Evolutionary conservation across 2,329 filamentous ascomycete species (phyloP), one percentile per base, ranked within the genome.

Genomic region (Ceratocystis diversiconidia): DNA sequence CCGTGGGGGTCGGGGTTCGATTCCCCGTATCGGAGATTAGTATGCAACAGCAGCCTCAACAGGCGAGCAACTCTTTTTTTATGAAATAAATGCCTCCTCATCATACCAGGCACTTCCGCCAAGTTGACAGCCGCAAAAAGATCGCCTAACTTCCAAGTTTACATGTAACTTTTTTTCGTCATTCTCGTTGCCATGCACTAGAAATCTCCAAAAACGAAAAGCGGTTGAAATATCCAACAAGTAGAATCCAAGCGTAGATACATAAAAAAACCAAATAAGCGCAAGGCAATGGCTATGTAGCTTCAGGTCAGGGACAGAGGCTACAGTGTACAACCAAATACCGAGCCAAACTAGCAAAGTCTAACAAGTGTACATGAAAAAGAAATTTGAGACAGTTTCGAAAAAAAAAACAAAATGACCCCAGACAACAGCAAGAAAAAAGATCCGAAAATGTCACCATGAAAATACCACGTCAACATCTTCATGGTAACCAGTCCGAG

Each of bases 1-100:
- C 65, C 65, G 65, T 64, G 65, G 65, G 62, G 65, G 65, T 62
- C 65, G 65, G 65, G 65, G 65, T 67, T 67, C 65, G 65, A 67
- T 57, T 64, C 65, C 65, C 65, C 65, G 65, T 67, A 67, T 67
- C 65, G 65, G 65, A 67, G 65, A 30, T 59, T 4, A 43, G 2
- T 32, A 5, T 1, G 22, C 30, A 6, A 0, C 8, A 19, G 36
- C 8, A 3, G 8, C 36, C 10, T 0, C 0, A 0, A 41, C 0
- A 4, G 36, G 30, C 30, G n/a, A n/a, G 30, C 6, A 2, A 32
- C 5, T 30, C 28, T 5, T 30, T 5, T 30, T 30, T 30, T 30
- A 5, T 5, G 28, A 6, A 30, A 5, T 0, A 1, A 30, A 30
- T 30, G 28, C 5, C 28, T 30, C 5, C 28, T 30, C 28, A 30